These are phyloP conservation scores for Zalerion maritima DNA, from an alignment of 495 filamentous ascomycete species.

Conservation along the genomic window DNA sequence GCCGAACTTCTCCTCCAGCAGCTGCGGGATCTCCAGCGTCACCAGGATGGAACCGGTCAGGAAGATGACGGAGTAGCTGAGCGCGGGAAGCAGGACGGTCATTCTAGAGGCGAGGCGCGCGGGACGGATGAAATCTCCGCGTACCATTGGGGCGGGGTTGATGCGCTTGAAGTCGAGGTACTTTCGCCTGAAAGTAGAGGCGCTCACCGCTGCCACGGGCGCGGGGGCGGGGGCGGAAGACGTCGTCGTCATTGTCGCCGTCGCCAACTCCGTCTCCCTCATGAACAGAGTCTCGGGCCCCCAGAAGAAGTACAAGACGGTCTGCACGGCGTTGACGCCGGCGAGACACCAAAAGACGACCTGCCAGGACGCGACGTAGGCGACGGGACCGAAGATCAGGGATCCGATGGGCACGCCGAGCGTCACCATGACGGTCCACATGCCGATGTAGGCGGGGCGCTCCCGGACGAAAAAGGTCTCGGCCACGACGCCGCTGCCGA, in stretches of 20 bases:
- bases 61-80: conserved; percentile 40
- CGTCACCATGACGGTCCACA: conserved; percentile 40
- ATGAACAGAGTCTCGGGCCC: conserved; percentile 41
- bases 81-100: conserved; percentile 30
- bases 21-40: conserved; percentile 38
- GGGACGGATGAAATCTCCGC: conserved; percentile 32
- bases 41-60: conserved; percentile 29
- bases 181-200: conserved; percentile 19
- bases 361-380: conserved; percentile 20
- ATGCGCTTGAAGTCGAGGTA: conserved; percentile 32
- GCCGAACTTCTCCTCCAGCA: conserved; percentile 33
- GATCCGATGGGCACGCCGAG: conserved; percentile 28
- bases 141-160: conserved; percentile 31
- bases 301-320: conserved; percentile 41
- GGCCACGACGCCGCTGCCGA: conserved; percentile 39
- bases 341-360: conserved; percentile 31
- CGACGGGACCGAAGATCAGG: conserved; percentile 26
- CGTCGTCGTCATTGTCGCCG: too few species aligned
- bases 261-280: background rate
- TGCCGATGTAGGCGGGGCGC: conserved; percentile 34
- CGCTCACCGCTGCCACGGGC: conserved; percentile 12
- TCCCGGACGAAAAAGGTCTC: conserved; percentile 36
- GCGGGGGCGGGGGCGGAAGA: too few species aligned
- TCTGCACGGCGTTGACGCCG: conserved; percentile 37
- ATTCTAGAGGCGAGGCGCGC: conserved; percentile 24